Percentiles rank a stretch among this genome's conserved stretches.
These are phyloP conservation scores for Wickerhamiella kurtzmanii DNA, from an alignment of 805 yeast species.

Conservation along the genomic window DNA sequence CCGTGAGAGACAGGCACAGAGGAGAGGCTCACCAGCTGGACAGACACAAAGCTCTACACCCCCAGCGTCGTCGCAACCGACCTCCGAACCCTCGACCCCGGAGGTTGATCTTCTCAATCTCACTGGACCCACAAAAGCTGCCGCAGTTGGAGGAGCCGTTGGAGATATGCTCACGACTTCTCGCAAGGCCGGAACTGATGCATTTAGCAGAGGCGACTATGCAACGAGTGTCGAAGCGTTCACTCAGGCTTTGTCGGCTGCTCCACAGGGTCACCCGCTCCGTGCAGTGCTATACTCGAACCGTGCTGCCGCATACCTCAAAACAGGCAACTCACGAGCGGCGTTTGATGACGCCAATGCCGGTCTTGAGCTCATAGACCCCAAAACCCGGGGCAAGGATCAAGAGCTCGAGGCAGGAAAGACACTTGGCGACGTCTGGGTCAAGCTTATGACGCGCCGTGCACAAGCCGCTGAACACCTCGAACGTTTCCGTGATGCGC, in stretches of 20 bases:
- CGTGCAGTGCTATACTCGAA: conserved; percentile 63
- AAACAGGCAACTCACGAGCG: conserved; percentile 53
- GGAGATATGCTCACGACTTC: conserved; percentile 22
- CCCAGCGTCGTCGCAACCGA: background rate
- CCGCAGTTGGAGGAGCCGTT: conserved; percentile 18
- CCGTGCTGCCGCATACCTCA: conserved; percentile 51
- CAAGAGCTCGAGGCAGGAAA: conserved; percentile 39
- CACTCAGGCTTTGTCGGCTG: conserved; percentile 37
- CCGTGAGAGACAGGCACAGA: conserved; percentile 6
- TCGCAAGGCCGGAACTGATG: conserved; percentile 38
- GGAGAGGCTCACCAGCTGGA: background rate
- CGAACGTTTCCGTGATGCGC: conserved; percentile 56
- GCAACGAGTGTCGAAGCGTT: conserved; percentile 49
- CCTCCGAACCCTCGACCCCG: conserved; percentile 1
- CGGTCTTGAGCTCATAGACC: conserved; percentile 33
- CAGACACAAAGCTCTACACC: background rate
- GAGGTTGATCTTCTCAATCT: conserved; percentile 14
- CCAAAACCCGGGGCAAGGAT: conserved; percentile 19
- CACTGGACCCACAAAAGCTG: conserved; percentile 10
- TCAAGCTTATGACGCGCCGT: conserved; percentile 50
- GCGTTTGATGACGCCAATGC: conserved; percentile 36
- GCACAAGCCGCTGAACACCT: conserved; percentile 78
- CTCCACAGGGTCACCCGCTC: conserved; percentile 54
- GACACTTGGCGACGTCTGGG: conserved; percentile 54
- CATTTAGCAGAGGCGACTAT: conserved; percentile 76